Evolutionary conservation across 805 yeast species (phyloP), one percentile per base, ranked within the genome.

Genomic region (Monosporozyma yasuniensis): DNA sequence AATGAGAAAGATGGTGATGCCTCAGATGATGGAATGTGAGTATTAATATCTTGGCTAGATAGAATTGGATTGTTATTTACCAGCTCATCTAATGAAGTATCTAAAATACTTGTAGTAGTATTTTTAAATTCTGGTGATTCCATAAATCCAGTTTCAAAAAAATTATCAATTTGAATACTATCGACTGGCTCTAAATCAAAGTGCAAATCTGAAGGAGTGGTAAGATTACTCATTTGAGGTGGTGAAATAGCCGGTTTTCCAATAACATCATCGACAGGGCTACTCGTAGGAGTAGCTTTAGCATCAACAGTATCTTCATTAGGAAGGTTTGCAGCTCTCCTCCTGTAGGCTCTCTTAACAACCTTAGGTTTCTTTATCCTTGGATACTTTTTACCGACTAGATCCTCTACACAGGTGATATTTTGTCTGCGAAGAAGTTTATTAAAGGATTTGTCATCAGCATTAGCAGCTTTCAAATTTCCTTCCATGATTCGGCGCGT

Each of bases 401-500:
- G 21, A 32, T 44, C 46, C 6, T 22, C 19, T 4, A 44, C 46
- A 18, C 39, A 44, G 12, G 46, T 21, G 25, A 44, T 44, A 44
- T 32, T n/a, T 32, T 44, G 35, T 14, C 19, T 44, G 16, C 18
- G 38, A 21, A 44, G 25, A 12, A 44, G 28, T 44, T 22, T 35
- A 9, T 32, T 32, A 9, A 14, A 30, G 3, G 39, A 21, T 14
- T 44, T 9, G 2, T 34, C 37, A 32, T 44, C 37, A 14, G 35
- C 19, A 21, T 44, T 23, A 8, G 12, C 37, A 3, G 28, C 8
- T 32, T 35, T 44, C 18, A 44, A 32, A 21, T 44, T 44, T 9
- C 43, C 35, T 8, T 42, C 21, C 19, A 46, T 37, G 7, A 47
- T 47, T 47, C 49, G 12, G n/a, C 44, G 32, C 12, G 49, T 39